Evolutionary conservation across 768 basidiomycete species (phyloP).

Genomic region (Podaxis sp.): DNA sequence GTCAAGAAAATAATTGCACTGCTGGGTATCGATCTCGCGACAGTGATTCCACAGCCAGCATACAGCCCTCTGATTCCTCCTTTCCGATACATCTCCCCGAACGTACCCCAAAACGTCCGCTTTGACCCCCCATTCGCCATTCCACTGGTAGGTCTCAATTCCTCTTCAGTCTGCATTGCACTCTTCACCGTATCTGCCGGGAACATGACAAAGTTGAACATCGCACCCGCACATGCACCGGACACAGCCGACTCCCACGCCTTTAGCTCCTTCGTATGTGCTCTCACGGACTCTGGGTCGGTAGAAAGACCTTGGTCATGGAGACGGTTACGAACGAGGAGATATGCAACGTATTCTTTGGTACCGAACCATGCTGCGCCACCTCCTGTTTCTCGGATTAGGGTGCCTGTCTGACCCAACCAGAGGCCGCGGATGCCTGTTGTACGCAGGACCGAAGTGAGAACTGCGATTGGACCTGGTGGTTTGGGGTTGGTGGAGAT

Average conservation of each 20-base stretch:
- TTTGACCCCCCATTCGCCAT: slow-evolving; percentile 20
- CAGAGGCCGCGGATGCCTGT: slow-evolving; percentile 86
- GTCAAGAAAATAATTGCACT: slow-evolving; percentile 92
- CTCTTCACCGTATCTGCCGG: slow-evolving; percentile 95
- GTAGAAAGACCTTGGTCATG: slow-evolving; percentile 13
- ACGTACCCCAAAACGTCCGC: slow-evolving; percentile 50
- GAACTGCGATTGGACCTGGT: slow-evolving; percentile 72
- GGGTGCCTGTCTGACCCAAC: slow-evolving; percentile 92
- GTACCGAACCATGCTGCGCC: slow-evolving; percentile 87
- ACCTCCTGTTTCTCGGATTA: slow-evolving; percentile 92
- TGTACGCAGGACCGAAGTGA: slow-evolving; percentile 55
- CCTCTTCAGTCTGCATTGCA: slow-evolving; percentile 90
- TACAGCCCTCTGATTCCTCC: slow-evolving; percentile 85
- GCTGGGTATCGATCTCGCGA: slow-evolving; percentile 79
- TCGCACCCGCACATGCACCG: slow-evolving; percentile 82
- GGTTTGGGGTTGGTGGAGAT: slow-evolving; percentile 25
- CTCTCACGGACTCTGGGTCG: neutral
- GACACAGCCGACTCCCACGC: slow-evolving; percentile 83
- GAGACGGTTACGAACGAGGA: slow-evolving; percentile 51
- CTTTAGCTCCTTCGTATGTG: slow-evolving; percentile 32
- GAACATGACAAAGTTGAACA: slow-evolving; percentile 86
- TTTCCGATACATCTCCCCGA: slow-evolving; percentile 63
- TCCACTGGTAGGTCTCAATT: slow-evolving; percentile 52
- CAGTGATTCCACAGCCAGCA: slow-evolving; percentile 90
- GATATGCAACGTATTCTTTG: slow-evolving; percentile 71